A percentile compares a stretch with the other conserved stretches of the same genome.
These are phyloP conservation scores for Annulohypoxylon truncatum DNA, from an alignment of 2,329 filamentous ascomycete species.

Conservation along the genomic window DNA sequence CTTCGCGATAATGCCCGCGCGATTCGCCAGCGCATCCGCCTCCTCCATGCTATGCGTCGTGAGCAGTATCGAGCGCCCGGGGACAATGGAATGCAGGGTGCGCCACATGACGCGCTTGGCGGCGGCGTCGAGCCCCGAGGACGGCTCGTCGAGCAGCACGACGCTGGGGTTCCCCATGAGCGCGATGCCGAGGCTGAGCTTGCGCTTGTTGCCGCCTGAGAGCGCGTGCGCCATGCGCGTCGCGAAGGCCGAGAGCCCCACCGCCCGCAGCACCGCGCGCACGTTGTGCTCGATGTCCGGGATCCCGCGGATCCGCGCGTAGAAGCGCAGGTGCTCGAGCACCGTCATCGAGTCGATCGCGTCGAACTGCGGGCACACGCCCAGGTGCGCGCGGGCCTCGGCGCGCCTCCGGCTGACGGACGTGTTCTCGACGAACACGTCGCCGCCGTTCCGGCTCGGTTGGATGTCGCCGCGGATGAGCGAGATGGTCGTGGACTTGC, in stretches of 20 bases:
- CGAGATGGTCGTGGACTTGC: conserved; percentile 90
- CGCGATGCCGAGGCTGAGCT: conserved; percentile 87
- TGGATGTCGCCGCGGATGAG: conserved; percentile 89
- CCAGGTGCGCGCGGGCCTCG: conserved; percentile 78
- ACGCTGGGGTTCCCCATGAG: conserved; percentile 93
- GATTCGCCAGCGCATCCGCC: conserved; percentile 85
- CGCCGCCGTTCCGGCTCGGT: conserved; percentile 76
- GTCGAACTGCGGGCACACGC: conserved; percentile 91
- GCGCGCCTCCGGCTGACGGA: conserved; percentile 80
- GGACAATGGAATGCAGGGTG: conserved; percentile 78
- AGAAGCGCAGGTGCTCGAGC: conserved; percentile 86
- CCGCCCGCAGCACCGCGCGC: conserved; percentile 79
- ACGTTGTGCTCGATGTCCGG: conserved; percentile 82
- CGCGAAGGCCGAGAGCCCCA: conserved; percentile 78
- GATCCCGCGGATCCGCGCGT: conserved; percentile 85
- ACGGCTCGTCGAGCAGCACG: conserved; percentile 88
- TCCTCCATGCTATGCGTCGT: conserved; percentile 98
- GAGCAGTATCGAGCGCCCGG: conserved; percentile 83
- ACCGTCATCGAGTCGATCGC: conserved; percentile 94
- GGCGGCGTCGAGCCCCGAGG: conserved; percentile 88
- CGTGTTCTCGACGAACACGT: conserved; percentile 82
- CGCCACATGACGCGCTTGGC: conserved; percentile 95
- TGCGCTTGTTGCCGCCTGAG: conserved; percentile 93
- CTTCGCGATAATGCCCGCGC: conserved; percentile 86
- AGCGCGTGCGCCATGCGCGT: conserved; percentile 81